Percentiles rank a stretch among this genome's conserved stretches.
These are phyloP conservation scores for Tolypocladium pustulatum DNA, from an alignment of 2,329 filamentous ascomycete species.

Conservation along the genomic window DNA sequence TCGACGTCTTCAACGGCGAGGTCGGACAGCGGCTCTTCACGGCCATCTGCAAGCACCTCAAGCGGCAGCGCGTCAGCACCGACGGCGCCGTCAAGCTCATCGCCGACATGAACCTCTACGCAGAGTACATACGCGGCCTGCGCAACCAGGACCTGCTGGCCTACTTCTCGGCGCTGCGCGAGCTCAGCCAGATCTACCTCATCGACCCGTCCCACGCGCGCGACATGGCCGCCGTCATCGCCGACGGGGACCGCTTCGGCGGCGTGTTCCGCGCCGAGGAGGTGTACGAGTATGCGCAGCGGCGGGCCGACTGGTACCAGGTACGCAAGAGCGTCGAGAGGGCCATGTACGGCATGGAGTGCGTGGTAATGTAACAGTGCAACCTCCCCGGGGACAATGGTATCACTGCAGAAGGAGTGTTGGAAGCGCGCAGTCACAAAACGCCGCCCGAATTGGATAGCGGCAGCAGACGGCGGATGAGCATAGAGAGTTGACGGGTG, in stretches of 20 bases:
- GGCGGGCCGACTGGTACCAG: slow-evolving; percentile 89
- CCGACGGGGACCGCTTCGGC: slow-evolving; percentile 78
- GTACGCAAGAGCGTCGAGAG: slow-evolving; percentile 83
- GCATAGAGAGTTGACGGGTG: neutral
- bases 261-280: slow-evolving; percentile 93
- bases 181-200: slow-evolving; percentile 90
- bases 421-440: neutral
- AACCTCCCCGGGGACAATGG: rapidly evolving
- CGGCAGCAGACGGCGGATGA: neutral
- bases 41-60: slow-evolving; percentile 91
- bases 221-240: slow-evolving; percentile 90
- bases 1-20: slow-evolving; percentile 97
- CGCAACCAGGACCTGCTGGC: slow-evolving; percentile 73
- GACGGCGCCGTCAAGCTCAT: slow-evolving; percentile 88
- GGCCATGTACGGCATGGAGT: slow-evolving; percentile 95
- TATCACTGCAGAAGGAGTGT: neutral
- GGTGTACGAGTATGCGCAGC: slow-evolving; percentile 93
- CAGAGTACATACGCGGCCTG: slow-evolving; percentile 70
- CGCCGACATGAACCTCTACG: slow-evolving; percentile 92
- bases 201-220: slow-evolving; percentile 79
- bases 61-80: slow-evolving; percentile 84
- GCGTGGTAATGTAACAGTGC: slow-evolving; percentile 61
- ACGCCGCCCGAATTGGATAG: neutral
- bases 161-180: slow-evolving; percentile 85
- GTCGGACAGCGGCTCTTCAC: slow-evolving; percentile 88